Evolutionary conservation across 192 early-diverging fungal species (phyloP), one percentile per base, ranked within the genome.

Genomic region (Coemansia sp.): DNA sequence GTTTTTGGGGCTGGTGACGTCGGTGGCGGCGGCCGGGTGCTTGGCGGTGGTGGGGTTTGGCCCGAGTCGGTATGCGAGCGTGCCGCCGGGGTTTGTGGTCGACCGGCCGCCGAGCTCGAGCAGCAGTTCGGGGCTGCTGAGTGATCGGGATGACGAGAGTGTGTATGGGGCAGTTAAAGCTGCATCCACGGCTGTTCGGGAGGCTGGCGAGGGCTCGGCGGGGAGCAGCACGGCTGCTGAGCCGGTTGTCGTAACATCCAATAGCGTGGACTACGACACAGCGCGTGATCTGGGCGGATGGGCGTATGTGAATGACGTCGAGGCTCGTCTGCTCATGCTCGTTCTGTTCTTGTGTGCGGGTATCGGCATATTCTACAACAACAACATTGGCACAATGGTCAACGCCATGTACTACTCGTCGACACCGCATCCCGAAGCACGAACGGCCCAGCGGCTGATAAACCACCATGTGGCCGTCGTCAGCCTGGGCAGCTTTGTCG

Each of bases 291-390:
- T 82, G 8, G 80, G 80, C 10, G 80, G 80, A 14, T 17, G 69
- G 42, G 46, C 65, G 1, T 83, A 76, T 23, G 15, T 83, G 52
- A 52, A 64, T 11, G 82, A 83, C 49, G 71, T 71, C 8, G 77
- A 83, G 59, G 74, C 78, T 4, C 82, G 74, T 65, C 74, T 75
- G 11, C 59, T 83, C 17, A 65, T 72, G 2, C 36, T 83, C 54
- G 78, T 79, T 4, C 55, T 83, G 28, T 75, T 83, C 26, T 57
- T 77, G 36, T 74, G 74, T n/a, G 74, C 74, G 0, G 82, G 82
- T 5, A 71, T 80, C 21, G 82, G 82, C 4, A 69, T 83, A 28
- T 80, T 81, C 60, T 83, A 74, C 65, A 83, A 70, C 65, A 83
- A 83, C 68, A 80, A 80, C 36, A 65, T 75, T 4, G 82, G 82